These are phyloP conservation scores for Pholiota microspora DNA, from an alignment of 768 basidiomycete species.

Conservation along the genomic window DNA sequence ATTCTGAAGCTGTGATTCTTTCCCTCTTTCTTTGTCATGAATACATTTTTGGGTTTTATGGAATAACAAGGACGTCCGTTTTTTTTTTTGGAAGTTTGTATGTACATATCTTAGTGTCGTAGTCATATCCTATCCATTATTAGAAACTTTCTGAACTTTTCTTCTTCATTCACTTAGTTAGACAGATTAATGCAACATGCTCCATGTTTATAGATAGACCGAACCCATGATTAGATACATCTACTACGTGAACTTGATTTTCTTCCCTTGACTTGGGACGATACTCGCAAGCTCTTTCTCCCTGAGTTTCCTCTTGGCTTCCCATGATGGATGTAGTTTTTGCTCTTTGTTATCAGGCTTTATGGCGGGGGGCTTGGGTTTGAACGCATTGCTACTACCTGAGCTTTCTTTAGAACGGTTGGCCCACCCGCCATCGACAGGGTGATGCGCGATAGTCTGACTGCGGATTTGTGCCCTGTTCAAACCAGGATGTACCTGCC, in stretches of 20 bases:
- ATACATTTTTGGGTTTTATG: not conserved
- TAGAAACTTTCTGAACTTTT: not conserved
- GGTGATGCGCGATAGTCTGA: conserved; percentile 17
- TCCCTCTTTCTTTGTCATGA: not conserved
- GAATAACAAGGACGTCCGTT: not conserved
- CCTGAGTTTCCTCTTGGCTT: conserved; percentile 83
- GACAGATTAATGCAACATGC: not conserved
- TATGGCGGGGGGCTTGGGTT: conserved; percentile 5
- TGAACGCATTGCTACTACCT: conserved; percentile 1
- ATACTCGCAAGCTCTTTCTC: conserved; percentile 64
- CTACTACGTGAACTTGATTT: conserved; percentile 63
- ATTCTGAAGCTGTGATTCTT: not conserved
- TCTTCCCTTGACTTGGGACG: conserved; percentile 74
- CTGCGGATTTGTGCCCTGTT: conserved; percentile 3
- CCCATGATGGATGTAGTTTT: conserved; percentile 93
- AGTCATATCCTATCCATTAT: not conserved
- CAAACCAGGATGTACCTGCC: conserved; percentile 11
- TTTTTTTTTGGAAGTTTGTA: not conserved
- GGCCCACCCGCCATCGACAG: conserved; percentile 26
- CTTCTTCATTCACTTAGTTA: not conserved
- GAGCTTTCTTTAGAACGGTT: conserved; percentile 18
- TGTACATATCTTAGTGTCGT: not conserved
- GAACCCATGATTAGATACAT: conserved; percentile 13
- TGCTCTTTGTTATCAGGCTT: conserved; percentile 25
- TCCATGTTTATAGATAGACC: not conserved